Evolutionary conservation across 345 rosid species (phyloP).

Genomic region (Eucalyptus cladocalyx): DNA sequence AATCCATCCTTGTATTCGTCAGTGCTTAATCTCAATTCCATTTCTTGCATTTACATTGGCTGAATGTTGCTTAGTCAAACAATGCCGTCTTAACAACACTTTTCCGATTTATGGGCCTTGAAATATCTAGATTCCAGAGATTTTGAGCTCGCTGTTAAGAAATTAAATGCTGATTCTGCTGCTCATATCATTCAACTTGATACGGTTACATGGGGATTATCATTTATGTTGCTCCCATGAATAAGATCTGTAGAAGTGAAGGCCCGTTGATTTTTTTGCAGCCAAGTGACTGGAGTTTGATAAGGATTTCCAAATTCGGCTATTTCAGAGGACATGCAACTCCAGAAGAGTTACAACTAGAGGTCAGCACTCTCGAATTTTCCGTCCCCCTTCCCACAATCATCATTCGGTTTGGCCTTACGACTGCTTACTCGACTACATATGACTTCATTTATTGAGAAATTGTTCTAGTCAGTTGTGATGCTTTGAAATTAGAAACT

Average conservation of each 20-base stretch:
- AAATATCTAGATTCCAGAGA: not conserved
- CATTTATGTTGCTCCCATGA: not conserved
- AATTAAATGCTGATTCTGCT: not conserved
- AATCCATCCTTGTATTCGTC: not conserved
- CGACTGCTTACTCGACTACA: not conserved
- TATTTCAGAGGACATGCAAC: conserved; percentile 38
- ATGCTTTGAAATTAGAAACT: not conserved
- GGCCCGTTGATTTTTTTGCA: not conserved
- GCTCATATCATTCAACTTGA: not conserved
- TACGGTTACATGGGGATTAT: not conserved
- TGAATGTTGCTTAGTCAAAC: not conserved
- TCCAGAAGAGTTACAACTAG: conserved; percentile 16
- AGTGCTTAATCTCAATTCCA: not conserved
- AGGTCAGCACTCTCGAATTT: conserved; percentile 17
- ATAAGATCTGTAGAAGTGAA: not conserved
- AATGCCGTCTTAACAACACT: not conserved
- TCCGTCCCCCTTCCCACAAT: not conserved
- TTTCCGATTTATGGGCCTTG: not conserved
- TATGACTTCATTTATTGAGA: not conserved
- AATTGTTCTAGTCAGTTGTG: not conserved
- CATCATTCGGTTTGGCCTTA: not conserved
- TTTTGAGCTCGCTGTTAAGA: not conserved
- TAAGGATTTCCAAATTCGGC: conserved; percentile 35
- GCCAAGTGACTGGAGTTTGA: conserved; percentile 35
- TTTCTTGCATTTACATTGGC: not conserved